Evolutionary conservation across 1,284 basidiomycete species (phyloP).

Genomic region (Prillingera fragicola): DNA sequence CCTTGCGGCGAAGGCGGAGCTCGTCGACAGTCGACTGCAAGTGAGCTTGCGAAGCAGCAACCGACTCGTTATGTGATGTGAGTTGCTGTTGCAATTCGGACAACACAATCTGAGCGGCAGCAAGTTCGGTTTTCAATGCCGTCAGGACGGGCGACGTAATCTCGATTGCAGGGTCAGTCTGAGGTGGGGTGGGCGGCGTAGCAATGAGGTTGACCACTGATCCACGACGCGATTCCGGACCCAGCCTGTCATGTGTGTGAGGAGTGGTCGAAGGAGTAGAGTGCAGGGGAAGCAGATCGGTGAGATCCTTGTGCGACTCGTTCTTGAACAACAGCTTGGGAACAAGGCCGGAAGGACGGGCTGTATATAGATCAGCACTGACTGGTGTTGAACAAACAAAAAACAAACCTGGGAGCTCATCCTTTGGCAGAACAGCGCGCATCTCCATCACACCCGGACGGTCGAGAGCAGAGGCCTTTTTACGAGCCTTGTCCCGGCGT

Average conservation of each 20-base stretch:
- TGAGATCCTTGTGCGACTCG: slow-evolving; percentile 18
- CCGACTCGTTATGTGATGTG: slow-evolving; percentile 59
- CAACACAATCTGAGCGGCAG: slow-evolving; percentile 60
- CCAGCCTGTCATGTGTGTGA: slow-evolving; percentile 26
- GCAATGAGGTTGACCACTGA: slow-evolving; percentile 29
- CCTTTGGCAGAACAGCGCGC: slow-evolving; percentile 33
- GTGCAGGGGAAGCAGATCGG: slow-evolving; percentile 43
- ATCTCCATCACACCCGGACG: slow-evolving; percentile 39
- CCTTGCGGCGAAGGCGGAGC: slow-evolving; percentile 68
- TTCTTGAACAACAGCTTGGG: slow-evolving; percentile 19
- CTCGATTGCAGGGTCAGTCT: slow-evolving; percentile 20
- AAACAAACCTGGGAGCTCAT: too few relatives aligned
- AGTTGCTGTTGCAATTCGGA: slow-evolving; percentile 73
- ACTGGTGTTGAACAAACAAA: too few relatives aligned
- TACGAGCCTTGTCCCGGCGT: slow-evolving; percentile 35
- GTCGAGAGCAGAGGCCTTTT: slow-evolving; percentile 28
- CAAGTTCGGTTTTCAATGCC: slow-evolving; percentile 72
- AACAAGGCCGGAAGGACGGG: slow-evolving; percentile 8
- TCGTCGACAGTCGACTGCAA: slow-evolving; percentile 69
- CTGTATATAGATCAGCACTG: neutral
- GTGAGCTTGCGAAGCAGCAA: slow-evolving; percentile 59
- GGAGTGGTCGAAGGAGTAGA: slow-evolving; percentile 37
- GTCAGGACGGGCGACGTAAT: slow-evolving; percentile 59
- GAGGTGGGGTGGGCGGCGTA: slow-evolving; percentile 25
- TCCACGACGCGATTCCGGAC: slow-evolving; percentile 34